phyloP scores from a whole-genome alignment of 441 rosid genomes.

The Eruca vesicaria region DNA sequence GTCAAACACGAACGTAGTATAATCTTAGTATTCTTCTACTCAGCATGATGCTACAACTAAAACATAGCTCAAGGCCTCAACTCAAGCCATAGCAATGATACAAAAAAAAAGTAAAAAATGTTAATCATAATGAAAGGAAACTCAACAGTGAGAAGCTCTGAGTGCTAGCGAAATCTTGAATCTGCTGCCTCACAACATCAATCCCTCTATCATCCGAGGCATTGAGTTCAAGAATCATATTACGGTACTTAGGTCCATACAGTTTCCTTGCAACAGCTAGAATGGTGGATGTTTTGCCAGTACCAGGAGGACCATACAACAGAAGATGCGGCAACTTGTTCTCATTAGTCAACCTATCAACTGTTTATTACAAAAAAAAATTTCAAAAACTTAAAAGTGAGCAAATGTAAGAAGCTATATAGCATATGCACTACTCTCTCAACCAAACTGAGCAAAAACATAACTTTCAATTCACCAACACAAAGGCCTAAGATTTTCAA shows the following conservation, averaged over 20 bases:
- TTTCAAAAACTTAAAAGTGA: not conserved
- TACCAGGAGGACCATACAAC: slow-evolving; percentile 94
- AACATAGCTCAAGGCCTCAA: not conserved
- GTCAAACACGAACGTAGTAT: not conserved
- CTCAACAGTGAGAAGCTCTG: slow-evolving; percentile 94
- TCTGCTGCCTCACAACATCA: slow-evolving; percentile 90
- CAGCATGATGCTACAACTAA: not conserved
- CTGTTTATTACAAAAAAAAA: slow-evolving; percentile 39
- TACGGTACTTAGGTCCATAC: slow-evolving; percentile 80
- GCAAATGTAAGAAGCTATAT: not conserved
- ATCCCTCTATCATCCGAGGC: slow-evolving; percentile 98
- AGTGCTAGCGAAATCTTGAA: slow-evolving; percentile 94
- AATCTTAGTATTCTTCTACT: not conserved
- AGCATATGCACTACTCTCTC: not conserved
- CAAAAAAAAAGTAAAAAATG: not conserved
- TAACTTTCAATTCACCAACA: not conserved
- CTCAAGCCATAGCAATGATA: not conserved
- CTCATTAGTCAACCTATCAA: slow-evolving; percentile 92
- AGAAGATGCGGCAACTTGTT: slow-evolving; percentile 90
- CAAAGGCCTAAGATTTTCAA: not conserved
- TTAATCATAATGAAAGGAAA: slow-evolving; percentile 6
- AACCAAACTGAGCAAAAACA: too few species aligned
- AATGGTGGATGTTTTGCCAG: slow-evolving; percentile 95
- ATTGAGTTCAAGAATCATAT: slow-evolving; percentile 93
- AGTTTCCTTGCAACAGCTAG: slow-evolving; percentile 92